phyloP scores from a whole-genome alignment of 139 green algal species.

The Astrephomene gubernaculifera region DNA sequence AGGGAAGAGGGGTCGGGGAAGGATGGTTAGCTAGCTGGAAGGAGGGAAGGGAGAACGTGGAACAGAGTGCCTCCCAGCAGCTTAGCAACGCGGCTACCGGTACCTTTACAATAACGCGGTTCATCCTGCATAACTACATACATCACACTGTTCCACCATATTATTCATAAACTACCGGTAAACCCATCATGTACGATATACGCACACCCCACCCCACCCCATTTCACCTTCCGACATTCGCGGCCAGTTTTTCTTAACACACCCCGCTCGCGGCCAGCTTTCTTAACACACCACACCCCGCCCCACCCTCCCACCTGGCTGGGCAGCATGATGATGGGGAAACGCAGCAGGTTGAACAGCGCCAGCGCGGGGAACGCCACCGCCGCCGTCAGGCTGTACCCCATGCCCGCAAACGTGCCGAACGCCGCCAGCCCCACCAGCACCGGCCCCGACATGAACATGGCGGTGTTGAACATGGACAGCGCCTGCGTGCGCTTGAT shows the following conservation, averaged over 20 bases:
- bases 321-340: constrained; percentile 82
- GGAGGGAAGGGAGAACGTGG: background rate
- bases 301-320: constrained; percentile 42
- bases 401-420: constrained; percentile 61
- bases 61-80: too few relatives aligned
- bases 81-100: too few relatives aligned
- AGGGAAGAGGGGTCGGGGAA: background rate
- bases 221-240: too few relatives aligned
- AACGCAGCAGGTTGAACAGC: constrained; percentile 91
- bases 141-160: too few relatives aligned
- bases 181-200: too few relatives aligned
- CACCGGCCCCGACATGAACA: constrained; percentile 58
- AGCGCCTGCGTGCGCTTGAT: constrained; percentile 37
- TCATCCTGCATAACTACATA: too few relatives aligned
- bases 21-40: constrained; percentile 6
- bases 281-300: too few relatives aligned
- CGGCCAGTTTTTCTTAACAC: too few relatives aligned
- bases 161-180: too few relatives aligned
- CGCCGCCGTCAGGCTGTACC: constrained; percentile 70
- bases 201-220: too few relatives aligned
- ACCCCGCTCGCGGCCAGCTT: too few relatives aligned
- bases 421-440: constrained; percentile 76
- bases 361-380: constrained; percentile 88
- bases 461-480: constrained; percentile 37
- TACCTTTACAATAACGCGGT: too few relatives aligned